Evolutionary conservation across 1,284 basidiomycete species (phyloP), one percentile per base, ranked within the genome.

Genomic region (Trametes hirsuta): DNA sequence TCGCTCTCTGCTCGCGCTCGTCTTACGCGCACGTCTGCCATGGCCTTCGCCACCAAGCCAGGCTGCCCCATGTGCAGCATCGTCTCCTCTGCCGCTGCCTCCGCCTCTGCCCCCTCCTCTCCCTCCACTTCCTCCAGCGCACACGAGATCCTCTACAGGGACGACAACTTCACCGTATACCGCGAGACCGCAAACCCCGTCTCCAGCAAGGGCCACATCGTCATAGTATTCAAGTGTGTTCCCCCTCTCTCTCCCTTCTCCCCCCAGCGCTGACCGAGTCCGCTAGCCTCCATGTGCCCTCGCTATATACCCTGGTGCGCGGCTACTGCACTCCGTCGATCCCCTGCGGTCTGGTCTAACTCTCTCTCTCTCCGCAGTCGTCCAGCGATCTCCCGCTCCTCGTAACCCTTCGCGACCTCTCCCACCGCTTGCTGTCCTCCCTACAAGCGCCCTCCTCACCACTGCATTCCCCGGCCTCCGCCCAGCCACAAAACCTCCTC

Each of bases 1-100:
- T 18, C 18, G 18, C 18, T 15, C 45, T 46, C 14, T 55, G 21
- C 35, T 25, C 35, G n/a, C 48, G n/a, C 36, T n/a, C 30, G 15
- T 15, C 10, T 6, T 39, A 48, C 24, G 25, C 46, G 18, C 18
- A 18, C 18, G 18, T 18, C 22, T 41, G 45, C 37, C 59, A 85
- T 84, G 81, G 72, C 79, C 12, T 90, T 86, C 68, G 71, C 82
- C 24, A 78, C 86, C 9, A 87, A 84, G 66, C 74, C 83, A 46
- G 89, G 88, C 59, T 91, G 89, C 70, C 86, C 88, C 12, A 81
- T 91, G 81, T 91, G 90, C 73, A 77, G 86, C 71, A 88, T 91
- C 45, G 86, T 90, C 53, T 74, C 85, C n/a, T 74, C 80, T 15
- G 83, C 84, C 68, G 53, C 64, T 9, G 78, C 79, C 61, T 71